Evolutionary conservation across 768 basidiomycete genomes (phyloP).

Genomic region (Auricularia cornea): DNA sequence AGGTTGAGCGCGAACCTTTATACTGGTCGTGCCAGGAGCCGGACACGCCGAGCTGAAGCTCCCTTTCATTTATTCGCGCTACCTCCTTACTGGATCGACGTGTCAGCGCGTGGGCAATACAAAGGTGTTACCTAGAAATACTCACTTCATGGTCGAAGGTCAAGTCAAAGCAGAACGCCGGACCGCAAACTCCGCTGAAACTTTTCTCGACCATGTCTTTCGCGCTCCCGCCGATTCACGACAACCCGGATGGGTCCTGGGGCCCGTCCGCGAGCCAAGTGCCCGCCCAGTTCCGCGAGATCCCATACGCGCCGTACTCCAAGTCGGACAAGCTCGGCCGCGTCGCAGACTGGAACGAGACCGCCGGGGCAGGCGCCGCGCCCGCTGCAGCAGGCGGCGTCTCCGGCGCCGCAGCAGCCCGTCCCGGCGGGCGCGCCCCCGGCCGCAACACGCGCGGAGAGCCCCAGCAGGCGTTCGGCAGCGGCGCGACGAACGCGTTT

Average conservation of each 20-base stretch:
- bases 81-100: not conserved
- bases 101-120: slow-evolving; percentile 7
- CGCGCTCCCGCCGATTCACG: slow-evolving; percentile 77
- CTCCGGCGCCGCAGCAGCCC: not conserved
- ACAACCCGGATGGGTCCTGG: slow-evolving; percentile 92
- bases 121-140: slow-evolving; percentile 8
- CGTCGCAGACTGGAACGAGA: slow-evolving; percentile 95
- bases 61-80: slow-evolving; percentile 75
- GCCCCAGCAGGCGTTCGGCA: slow-evolving; percentile 79
- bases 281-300: slow-evolving; percentile 91
- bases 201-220: slow-evolving; percentile 50
- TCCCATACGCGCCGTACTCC: slow-evolving; percentile 97
- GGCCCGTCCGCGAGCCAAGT: slow-evolving; percentile 76
- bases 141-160: slow-evolving; percentile 61
- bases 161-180: not conserved
- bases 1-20: slow-evolving; percentile 41
- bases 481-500: slow-evolving; percentile 83
- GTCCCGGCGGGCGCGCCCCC: slow-evolving; percentile 35
- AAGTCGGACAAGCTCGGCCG: slow-evolving; percentile 98
- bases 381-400: slow-evolving; percentile 13
- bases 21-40: slow-evolving; percentile 97
- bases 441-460: slow-evolving; percentile 35
- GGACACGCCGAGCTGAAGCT: slow-evolving; percentile 67
- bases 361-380: slow-evolving; percentile 32
- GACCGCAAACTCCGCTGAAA: not conserved